Base-by-base conservation (phyloP, 805 yeast species). In the Pachysolen tannophilus region DNA sequence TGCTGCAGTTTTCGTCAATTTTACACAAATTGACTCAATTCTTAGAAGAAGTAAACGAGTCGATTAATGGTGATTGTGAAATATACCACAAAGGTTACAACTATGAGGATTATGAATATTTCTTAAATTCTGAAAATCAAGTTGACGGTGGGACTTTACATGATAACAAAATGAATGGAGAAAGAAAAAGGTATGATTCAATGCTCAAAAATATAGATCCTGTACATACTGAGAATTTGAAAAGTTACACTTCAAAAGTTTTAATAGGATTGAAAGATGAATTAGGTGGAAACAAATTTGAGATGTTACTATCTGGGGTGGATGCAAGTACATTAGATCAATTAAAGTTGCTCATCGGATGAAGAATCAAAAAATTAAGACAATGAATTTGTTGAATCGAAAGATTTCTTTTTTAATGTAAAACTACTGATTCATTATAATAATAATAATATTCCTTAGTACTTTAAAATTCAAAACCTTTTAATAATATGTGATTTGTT, bases 41-140 rank as follows among this genome's bases (percentile, higher is more conserved):
- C 40, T 51, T 84, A 32, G 96, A 88, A 46, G 95, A 86, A 49
- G 66, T 82, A 10, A 72, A 77, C 38, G 97, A 88, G 50, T 42
- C 53, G 8, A 52, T 47, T 3, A 50, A 54, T 21, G 86, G 85
- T 3, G 82, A 78, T 44, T 69, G 77, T 45, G 67, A 60, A 20
- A 61, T 56, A 18, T 75, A 74, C 43, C 78, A 73, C 44, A 54
- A 60, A 11, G 61, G 67, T 14, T 54, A 58, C 13, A 43, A 60
- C 5, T 60, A 50, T 37, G 65, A 62, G 27, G 64, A 59, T 31
- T 45, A 41, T 24, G 61, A 57, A 30, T 52, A 52, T 11, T 42
- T 58, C 16, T 34, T 43, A n/a, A 21, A 38, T 9, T 49, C 39
- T 11, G 49, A 44, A 30, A 43, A 31, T 10, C 38, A 5, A 46